A percentile compares a stretch with the other conserved stretches of the same genome.
Conservation (phyloP, 1,284 basidiomycete species). For the Phenoliferia sp. region DNA sequence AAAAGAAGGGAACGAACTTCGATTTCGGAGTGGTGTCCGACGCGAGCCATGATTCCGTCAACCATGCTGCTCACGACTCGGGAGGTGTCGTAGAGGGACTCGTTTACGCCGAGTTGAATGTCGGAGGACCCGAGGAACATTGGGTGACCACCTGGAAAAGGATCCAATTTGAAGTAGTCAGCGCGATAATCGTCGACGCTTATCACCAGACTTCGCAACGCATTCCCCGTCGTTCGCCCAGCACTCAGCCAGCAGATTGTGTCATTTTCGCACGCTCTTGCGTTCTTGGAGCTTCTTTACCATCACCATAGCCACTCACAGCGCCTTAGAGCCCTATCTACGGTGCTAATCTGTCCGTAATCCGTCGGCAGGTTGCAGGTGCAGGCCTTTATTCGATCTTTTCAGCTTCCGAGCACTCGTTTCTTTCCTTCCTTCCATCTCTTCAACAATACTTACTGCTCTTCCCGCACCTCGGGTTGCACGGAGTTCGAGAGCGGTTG, state of each 20-base stretch:
- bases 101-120: constrained; percentile 95
- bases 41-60: constrained; percentile 94
- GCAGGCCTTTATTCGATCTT: too few species aligned
- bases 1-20: constrained; percentile 56
- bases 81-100: constrained; percentile 76
- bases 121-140: constrained; percentile 88
- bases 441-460: background rate
- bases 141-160: constrained; percentile 60
- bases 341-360: too few species aligned
- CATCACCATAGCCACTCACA: too few species aligned
- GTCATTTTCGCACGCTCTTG: too few species aligned
- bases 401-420: too few species aligned
- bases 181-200: too few species aligned
- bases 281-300: too few species aligned
- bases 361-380: too few species aligned
- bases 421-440: background rate
- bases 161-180: background rate
- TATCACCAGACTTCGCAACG: too few species aligned
- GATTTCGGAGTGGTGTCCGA: constrained; percentile 84
- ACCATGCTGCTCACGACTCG: constrained; percentile 83
- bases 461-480: background rate
- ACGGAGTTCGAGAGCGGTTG: background rate
- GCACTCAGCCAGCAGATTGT: too few species aligned
- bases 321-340: too few species aligned
- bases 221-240: too few species aligned